Evolutionary conservation across 2,329 filamentous ascomycete species (phyloP).

Genomic region (Diplodia corticola): DNA sequence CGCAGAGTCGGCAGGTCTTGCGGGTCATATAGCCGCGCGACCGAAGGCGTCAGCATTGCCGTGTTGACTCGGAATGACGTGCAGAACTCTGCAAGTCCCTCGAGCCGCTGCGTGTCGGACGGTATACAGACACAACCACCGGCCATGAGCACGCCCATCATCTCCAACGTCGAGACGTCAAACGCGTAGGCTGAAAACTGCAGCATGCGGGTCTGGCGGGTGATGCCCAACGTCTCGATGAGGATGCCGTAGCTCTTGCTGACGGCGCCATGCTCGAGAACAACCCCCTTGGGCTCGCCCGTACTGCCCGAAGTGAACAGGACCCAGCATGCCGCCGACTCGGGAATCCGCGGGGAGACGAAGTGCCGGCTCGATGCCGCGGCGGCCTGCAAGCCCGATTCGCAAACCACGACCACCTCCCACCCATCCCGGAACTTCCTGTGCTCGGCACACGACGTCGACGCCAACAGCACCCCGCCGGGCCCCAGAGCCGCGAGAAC

Average conservation of each 20-base stretch:
- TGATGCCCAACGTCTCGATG: slow-evolving; percentile 23
- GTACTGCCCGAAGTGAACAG: slow-evolving; percentile 42
- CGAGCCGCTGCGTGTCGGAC: slow-evolving; percentile 41
- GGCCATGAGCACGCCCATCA: slow-evolving; percentile 34
- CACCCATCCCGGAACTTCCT: too few species aligned
- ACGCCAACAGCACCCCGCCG: too few species aligned
- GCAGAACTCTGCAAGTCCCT: too few species aligned
- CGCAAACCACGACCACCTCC: too few species aligned
- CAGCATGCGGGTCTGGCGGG: slow-evolving; percentile 18
- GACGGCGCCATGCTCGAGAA: slow-evolving; percentile 33
- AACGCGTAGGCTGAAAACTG: slow-evolving; percentile 28
- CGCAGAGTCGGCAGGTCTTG: too few species aligned
- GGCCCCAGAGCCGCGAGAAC: too few species aligned
- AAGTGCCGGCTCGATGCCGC: too few species aligned
- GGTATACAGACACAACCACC: slow-evolving; percentile 43
- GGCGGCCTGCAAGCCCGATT: too few species aligned
- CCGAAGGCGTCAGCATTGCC: slow-evolving; percentile 41
- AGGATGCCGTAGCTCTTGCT: slow-evolving; percentile 30
- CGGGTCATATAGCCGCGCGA: slow-evolving; percentile 42
- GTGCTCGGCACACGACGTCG: too few species aligned
- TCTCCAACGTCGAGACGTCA: slow-evolving; percentile 38
- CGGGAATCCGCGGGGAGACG: too few species aligned
- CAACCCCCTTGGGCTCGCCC: slow-evolving; percentile 36
- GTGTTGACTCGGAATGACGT: too few species aligned
- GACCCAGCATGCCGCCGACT: too few species aligned